Percentiles rank a stretch among this genome's conserved stretches.
Conservation (phyloP, 768 basidiomycete species). For the Suillus variegatus region DNA sequence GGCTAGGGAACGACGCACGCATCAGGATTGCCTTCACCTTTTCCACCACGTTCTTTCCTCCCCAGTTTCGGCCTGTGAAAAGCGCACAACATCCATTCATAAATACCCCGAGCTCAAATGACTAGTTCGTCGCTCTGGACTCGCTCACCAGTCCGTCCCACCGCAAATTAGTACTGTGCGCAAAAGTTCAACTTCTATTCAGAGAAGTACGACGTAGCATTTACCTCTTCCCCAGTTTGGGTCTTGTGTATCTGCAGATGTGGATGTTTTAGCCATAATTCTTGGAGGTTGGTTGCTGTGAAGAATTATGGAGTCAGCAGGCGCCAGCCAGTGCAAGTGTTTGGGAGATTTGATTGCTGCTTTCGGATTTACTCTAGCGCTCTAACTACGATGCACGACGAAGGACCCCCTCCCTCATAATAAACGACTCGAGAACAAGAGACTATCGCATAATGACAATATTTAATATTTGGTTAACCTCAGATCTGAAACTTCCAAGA, state of each 20-base stretch:
- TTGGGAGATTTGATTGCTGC: slow-evolving; percentile 25
- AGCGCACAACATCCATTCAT: slow-evolving; percentile 9
- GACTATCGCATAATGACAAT: neutral
- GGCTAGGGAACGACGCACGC: slow-evolving; percentile 22
- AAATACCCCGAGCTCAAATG: slow-evolving; percentile 5
- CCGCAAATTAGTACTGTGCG: slow-evolving; percentile 77
- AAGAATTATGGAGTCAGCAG: slow-evolving; percentile 10
- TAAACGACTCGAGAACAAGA: neutral
- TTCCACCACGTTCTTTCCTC: slow-evolving; percentile 64
- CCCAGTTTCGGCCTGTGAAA: slow-evolving; percentile 70
- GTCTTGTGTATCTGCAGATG: slow-evolving; percentile 28
- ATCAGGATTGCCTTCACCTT: slow-evolving; percentile 42
- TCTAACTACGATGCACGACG: slow-evolving; percentile 28
- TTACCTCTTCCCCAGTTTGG: slow-evolving; percentile 48
- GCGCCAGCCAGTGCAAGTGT: slow-evolving; percentile 21
- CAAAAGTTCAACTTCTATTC: slow-evolving; percentile 16
- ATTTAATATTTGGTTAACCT: neutral
- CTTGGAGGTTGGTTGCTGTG: slow-evolving; percentile 21
- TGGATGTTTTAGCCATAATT: slow-evolving; percentile 29
- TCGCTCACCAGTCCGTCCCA: slow-evolving; percentile 80
- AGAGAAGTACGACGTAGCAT: slow-evolving; percentile 13
- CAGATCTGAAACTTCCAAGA: slow-evolving; percentile 3
- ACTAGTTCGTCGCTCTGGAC: slow-evolving; percentile 18
- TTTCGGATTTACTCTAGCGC: slow-evolving; percentile 31
- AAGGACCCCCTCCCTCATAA: neutral